These are phyloP conservation scores for Vigna reflexopilosa DNA, from an alignment of 306 rosid species.

Conservation along the genomic window DNA sequence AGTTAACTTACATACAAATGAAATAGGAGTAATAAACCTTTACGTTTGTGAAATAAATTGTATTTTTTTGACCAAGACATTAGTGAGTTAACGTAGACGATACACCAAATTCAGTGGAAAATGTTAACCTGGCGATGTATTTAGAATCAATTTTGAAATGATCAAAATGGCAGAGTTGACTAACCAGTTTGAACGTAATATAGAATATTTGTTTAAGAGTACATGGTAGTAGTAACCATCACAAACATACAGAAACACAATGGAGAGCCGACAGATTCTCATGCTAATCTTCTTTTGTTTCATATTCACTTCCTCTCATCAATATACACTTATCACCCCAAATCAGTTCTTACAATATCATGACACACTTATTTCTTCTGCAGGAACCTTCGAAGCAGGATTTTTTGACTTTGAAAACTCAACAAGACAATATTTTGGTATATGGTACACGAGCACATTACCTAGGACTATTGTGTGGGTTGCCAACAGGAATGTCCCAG, in stretches of 20 bases:
- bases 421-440: neutral
- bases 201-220: neutral
- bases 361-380: neutral
- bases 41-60: no score
- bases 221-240: neutral
- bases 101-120: no score
- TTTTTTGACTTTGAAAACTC: neutral
- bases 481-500: neutral
- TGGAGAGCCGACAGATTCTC: neutral
- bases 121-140: no score
- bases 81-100: no score
- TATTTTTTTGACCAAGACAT: no score
- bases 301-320: neutral
- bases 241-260: neutral
- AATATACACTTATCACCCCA: neutral
- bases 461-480: conserved; percentile 11
- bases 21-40: no score
- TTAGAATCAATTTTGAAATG: no score
- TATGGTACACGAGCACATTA: neutral
- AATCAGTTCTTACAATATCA: neutral
- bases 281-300: neutral
- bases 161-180: neutral
- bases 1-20: no score
- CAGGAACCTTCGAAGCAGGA: neutral
- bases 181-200: neutral